Base-by-base conservation (phyloP, 139 green algal species). In the Chlamydomonas sphaeroides region DNA sequence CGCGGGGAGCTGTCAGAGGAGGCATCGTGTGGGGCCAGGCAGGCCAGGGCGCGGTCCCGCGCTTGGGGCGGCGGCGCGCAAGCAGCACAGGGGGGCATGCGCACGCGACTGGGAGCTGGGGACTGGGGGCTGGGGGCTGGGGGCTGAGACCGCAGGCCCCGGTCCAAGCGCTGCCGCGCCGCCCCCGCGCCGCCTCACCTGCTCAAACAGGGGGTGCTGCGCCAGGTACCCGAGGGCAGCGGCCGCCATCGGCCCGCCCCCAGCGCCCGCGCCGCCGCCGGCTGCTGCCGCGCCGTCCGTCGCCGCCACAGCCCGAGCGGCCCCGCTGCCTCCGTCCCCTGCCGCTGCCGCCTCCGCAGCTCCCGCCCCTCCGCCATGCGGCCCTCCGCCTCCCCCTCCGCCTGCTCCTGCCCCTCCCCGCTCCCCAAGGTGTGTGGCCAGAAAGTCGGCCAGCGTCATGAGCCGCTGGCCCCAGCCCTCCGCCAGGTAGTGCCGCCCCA, bases 161-260 rank as follows among this genome's bases (percentile, higher is more conserved):
- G n/a, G n/a, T n/a, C n/a, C n/a, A n/a, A n/a, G n/a, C n/a, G n/a
- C n/a, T n/a, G n/a, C n/a, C n/a, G n/a, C n/a, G n/a, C n/a, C n/a
- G n/a, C n/a, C n/a, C n/a, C n/a, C n/a, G n/a, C n/a, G n/a, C n/a
- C n/a, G n/a, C 11, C 45, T 53, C 14, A 14, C 45, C 45, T 53
- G 69, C 1, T 97, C 94, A 85, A 99, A 98, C 68, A 99, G 89
- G 10, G 90, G 83, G 81, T 99, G 96, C 89, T 99, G 96, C 7
- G 96, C 96, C 42, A 99, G 85, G 87, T 99, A 99, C 32, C 87
- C 92, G 6, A 66, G 45, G 51, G 57, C 39, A 1, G 67, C 41
- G 41, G 7, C 41, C 4, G 67, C 30, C 61, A n/a, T n/a, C n/a
- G n/a, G n/a, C 25, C 61, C 61, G n/a, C 61, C n/a, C 4, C 61